A percentile compares a stretch with the other conserved stretches of the same genome.
These are phyloP conservation scores for Stagonosporopsis tanaceti DNA, from an alignment of 2,329 filamentous ascomycete species.

Conservation along the genomic window DNA sequence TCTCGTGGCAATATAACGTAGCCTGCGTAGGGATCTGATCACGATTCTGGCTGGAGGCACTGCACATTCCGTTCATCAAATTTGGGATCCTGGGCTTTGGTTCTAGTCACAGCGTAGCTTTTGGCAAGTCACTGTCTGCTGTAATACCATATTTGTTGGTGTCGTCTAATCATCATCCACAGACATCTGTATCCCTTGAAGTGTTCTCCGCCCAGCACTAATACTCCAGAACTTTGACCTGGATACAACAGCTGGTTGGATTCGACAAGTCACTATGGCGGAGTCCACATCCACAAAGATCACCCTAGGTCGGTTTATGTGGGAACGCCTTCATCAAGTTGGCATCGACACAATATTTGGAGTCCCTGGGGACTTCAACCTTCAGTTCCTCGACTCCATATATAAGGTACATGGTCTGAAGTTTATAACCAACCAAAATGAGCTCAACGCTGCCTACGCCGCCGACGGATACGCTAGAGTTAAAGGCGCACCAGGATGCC, in stretches of 20 bases:
- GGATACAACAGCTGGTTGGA: neutral
- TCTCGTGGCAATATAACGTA: neutral
- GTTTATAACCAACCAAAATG: constrained; percentile 64
- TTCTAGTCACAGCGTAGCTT: neutral
- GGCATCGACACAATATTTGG: constrained; percentile 53
- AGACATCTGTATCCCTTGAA: neutral
- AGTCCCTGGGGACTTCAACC: constrained; percentile 45
- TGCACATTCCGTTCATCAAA: neutral
- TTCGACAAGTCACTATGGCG: constrained; percentile 3
- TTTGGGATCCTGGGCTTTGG: neutral
- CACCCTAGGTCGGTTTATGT: constrained; percentile 54
- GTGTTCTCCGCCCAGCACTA: neutral
- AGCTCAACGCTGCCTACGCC: constrained; percentile 66
- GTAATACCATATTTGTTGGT: neutral
- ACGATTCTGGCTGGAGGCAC: too few relatives aligned
- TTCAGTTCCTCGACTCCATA: constrained; percentile 54
- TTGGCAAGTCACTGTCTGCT: neutral
- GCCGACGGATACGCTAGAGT: constrained; percentile 66
- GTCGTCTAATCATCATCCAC: neutral
- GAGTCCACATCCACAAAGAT: constrained; percentile 40
- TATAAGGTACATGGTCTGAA: constrained; percentile 50
- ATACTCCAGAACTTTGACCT: neutral
- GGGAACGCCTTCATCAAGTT: constrained; percentile 52
- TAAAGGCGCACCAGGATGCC: constrained; percentile 58
- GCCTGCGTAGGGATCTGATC: neutral